phyloP scores from a whole-genome alignment of 1,284 basidiomycete species.

The Inonotus hispidus region DNA sequence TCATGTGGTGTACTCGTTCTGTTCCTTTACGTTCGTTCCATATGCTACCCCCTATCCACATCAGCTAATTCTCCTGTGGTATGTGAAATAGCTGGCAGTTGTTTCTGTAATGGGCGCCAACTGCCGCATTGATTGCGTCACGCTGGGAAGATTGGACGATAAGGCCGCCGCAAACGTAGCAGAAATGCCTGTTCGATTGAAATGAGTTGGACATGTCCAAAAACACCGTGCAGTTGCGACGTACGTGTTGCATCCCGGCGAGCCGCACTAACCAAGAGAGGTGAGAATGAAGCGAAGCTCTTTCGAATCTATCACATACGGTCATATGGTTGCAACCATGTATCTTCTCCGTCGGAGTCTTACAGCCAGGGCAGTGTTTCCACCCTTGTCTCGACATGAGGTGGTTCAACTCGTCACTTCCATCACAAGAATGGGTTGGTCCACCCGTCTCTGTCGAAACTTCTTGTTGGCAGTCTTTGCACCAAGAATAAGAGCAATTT shows the following conservation, averaged over 20 bases:
- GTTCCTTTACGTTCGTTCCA: too few relatives aligned
- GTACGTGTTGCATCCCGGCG: conserved; percentile 55
- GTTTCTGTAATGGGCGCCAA: not conserved
- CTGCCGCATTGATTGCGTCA: not conserved
- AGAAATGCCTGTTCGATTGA: conserved; percentile 43
- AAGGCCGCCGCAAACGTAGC: conserved; percentile 46
- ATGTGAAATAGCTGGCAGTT: not conserved
- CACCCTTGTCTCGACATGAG: conserved; percentile 48
- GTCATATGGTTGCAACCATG: conserved; percentile 63
- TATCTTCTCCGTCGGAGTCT: conserved; percentile 51
- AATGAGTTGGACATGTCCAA: not conserved
- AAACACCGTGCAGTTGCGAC: conserved; percentile 13
- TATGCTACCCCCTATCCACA: too few relatives aligned
- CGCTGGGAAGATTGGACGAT: conserved; percentile 9
- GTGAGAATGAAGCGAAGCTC: not conserved
- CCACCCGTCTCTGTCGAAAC: conserved; percentile 32
- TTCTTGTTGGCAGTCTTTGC: conserved; percentile 44
- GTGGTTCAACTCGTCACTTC: conserved; percentile 45
- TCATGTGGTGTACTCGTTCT: too few relatives aligned
- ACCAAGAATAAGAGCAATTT: conserved; percentile 45
- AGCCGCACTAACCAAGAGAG: conserved; percentile 38
- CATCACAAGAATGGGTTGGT: conserved; percentile 50
- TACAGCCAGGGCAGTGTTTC: conserved; percentile 56
- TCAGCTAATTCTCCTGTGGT: not conserved
- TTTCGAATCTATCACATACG: conserved; percentile 31